phyloP scores from a whole-genome alignment of 2,329 filamentous ascomycete species.

The Sporothrix schenckii region DNA sequence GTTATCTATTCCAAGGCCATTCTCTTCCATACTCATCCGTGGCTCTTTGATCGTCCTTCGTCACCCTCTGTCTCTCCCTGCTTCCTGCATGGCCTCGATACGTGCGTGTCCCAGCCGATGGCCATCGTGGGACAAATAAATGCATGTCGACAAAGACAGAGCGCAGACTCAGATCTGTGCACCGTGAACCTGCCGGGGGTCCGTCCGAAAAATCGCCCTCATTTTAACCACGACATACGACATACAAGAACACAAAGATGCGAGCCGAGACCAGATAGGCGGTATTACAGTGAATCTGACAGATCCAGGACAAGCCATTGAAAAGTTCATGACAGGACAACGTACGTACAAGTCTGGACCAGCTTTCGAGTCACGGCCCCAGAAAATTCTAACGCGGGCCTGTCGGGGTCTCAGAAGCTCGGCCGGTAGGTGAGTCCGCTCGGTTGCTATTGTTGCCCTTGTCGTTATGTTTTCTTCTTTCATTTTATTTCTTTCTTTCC shows the following conservation, averaged over 20 bases:
- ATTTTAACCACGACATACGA: background rate
- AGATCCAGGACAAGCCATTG: background rate
- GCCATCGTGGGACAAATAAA: conserved; percentile 27
- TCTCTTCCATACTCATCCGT: no score
- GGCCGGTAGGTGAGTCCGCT: conserved; percentile 18
- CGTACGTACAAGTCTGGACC: background rate
- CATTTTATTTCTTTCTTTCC: no score
- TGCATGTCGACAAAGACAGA: conserved; percentile 19
- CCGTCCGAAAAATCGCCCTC: conserved; percentile 10
- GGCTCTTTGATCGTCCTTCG: background rate
- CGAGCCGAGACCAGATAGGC: conserved; percentile 10
- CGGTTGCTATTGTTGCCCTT: background rate
- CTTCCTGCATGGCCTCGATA: conserved; percentile 5
- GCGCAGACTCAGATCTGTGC: conserved; percentile 26
- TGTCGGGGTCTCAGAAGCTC: background rate
- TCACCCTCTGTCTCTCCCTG: background rate
- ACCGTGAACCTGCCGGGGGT: conserved; percentile 12
- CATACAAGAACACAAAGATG: background rate
- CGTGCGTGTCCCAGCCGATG: conserved; percentile 22
- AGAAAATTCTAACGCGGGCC: background rate
- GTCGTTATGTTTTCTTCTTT: background rate
- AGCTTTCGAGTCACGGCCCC: background rate
- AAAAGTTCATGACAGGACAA: background rate
- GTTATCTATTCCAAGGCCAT: background rate
- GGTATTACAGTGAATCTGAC: background rate